Evolutionary conservation across 1,139 yeast genomes (phyloP), one percentile per base, ranked within the genome.

Genomic region (Ogataea hybrid): DNA sequence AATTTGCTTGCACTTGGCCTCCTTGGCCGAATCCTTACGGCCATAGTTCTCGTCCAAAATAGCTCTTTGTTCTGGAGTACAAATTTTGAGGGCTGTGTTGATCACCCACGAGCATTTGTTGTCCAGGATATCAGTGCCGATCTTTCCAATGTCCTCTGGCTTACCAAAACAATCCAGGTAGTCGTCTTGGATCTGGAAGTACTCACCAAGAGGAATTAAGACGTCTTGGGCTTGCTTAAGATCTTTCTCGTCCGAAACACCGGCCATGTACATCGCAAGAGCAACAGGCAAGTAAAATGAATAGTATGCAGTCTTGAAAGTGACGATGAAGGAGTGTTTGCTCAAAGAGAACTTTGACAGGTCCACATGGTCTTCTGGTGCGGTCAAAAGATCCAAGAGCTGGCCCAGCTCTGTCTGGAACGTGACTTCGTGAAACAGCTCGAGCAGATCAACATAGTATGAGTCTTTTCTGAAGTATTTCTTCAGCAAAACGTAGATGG

Each of bases 171-270:
- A 88, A 67, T 94, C 99, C 57, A 94, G 79, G 70, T 73, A 94
- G 67, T 94, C 99, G 63, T 94, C 99, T 70, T 94, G 98, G 56
- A 94, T 88, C 71, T 94, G 99, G 84, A 94, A 94, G 66, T 94
- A 94, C 68, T 94, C 97, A 47, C 99, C 99, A 56, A 92, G 77
- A 46, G 97, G 97, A 51, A 94, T 81, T 65, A 94, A 77, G 37
- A 94, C 81, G 56, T 87, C 94, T 51, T 74, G 77, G 15, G 89
- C 97, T 70, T 92, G 98, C 64, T 86, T 77, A 64, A 94, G 75
- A 64, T 90, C 96, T 54, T 70, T 65, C 46, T 76, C 84, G 57
- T 76, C 73, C 46, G 72, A 72, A 54, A 86, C 67, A 41, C 97
- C 97, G 46, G 95, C 83, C 77, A 87, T 84, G 67, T 71, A 84